Percentiles rank a stretch among this genome's conserved stretches.
These are phyloP conservation scores for Trichosanthes cucumerina DNA, from an alignment of 306 rosid genomes.

Conservation along the genomic window DNA sequence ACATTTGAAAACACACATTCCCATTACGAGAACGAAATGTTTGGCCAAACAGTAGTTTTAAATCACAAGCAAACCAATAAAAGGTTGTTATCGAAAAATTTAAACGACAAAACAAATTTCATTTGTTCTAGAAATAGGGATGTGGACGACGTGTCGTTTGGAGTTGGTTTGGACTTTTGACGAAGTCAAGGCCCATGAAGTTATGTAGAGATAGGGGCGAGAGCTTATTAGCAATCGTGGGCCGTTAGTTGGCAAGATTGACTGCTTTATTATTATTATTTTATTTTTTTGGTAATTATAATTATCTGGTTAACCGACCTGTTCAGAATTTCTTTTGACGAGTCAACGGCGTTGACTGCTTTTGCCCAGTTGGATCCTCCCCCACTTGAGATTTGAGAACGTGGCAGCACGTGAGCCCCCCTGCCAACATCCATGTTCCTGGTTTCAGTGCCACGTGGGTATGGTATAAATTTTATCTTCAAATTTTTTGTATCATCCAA, in stretches of 20 bases:
- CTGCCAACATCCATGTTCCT: neutral
- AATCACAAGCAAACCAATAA: neutral
- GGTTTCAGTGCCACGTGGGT: neutral
- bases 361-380: neutral
- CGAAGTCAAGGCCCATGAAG: neutral
- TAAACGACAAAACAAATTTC: neutral
- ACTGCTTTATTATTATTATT: neutral
- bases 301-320: neutral
- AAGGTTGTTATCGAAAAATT: neutral
- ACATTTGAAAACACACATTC: neutral
- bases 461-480: neutral
- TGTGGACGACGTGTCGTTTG: neutral
- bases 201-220: neutral
- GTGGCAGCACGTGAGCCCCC: neutral
- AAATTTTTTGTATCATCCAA: neutral
- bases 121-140: neutral
- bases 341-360: neutral
- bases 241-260: neutral
- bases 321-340: neutral
- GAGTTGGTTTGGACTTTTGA: neutral
- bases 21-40: neutral
- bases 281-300: neutral
- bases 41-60: neutral
- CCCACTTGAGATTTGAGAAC: constrained; percentile 4
- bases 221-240: neutral